Evolutionary conservation across 2,329 filamentous ascomycete species (phyloP).

Genomic region (Penicillium sclerotiorum): DNA sequence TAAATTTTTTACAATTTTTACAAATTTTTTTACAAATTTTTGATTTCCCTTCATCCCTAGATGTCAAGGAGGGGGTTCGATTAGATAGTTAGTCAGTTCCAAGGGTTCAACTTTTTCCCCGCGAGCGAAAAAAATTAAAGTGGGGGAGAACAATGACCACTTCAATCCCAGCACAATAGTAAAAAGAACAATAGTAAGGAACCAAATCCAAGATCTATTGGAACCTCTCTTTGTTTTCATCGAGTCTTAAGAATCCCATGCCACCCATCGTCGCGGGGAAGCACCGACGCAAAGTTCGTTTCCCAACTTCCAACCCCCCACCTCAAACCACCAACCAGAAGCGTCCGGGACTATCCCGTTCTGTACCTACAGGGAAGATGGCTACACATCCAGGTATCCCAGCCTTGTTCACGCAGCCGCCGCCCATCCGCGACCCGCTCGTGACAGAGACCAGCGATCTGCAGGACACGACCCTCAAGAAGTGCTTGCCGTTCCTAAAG

Average conservation of each 20-base stretch:
- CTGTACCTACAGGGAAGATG: conserved; percentile 24
- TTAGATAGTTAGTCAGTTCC: neutral
- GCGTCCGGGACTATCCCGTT: conserved; percentile 14
- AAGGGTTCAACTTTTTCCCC: neutral
- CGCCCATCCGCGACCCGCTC: conserved; percentile 67
- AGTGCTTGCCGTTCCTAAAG: conserved; percentile 69
- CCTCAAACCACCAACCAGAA: conserved; percentile 20
- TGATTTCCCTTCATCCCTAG: neutral
- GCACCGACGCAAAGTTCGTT: conserved; percentile 44
- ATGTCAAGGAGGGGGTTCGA: neutral
- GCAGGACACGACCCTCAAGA: conserved; percentile 69
- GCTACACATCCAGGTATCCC: conserved; percentile 35
- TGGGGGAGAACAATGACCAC: conserved; percentile 15
- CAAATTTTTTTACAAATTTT: neutral
- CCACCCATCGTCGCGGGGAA: conserved; percentile 37
- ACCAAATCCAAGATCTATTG: neutral
- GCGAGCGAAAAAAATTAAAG: conserved; percentile 7
- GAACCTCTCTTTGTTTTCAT: neutral
- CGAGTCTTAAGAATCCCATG: conserved; percentile 25
- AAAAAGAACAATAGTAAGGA: conserved; percentile 3
- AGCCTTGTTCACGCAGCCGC: conserved; percentile 48
- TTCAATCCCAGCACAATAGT: neutral
- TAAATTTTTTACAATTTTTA: neutral
- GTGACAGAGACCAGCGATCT: conserved; percentile 67
- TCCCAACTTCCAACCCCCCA: conserved; percentile 31